Evolutionary conservation across 441 rosid genomes (phyloP).

Genomic region (Croton setiger): DNA sequence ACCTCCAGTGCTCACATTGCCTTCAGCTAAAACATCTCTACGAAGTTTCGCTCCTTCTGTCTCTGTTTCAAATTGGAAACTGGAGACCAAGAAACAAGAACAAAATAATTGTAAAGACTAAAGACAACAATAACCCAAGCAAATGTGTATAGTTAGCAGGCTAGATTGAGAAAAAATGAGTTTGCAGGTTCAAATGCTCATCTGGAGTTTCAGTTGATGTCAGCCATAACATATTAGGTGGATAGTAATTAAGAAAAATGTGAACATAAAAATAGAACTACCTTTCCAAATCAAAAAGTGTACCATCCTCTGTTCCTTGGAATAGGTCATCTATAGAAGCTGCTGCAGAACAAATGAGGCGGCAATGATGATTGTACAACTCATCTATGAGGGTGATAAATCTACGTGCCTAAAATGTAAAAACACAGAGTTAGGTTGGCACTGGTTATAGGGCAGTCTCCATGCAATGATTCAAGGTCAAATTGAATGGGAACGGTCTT

Average conservation of each 20-base stretch:
- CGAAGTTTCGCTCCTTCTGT: slow-evolving; percentile 76
- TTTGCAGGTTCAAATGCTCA: neutral
- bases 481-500: neutral
- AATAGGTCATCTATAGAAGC: slow-evolving; percentile 82
- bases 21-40: slow-evolving; percentile 71
- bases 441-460: neutral
- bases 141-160: neutral
- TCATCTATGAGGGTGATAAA: slow-evolving; percentile 92
- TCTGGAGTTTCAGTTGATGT: neutral
- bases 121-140: neutral
- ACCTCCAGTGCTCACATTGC: slow-evolving; percentile 63
- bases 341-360: slow-evolving; percentile 65
- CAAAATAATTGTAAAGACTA: neutral
- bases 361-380: slow-evolving; percentile 87
- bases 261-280: slow-evolving; percentile 15
- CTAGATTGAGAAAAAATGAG: neutral
- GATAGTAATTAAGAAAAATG: neutral
- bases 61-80: slow-evolving; percentile 95
- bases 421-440: slow-evolving; percentile 2
- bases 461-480: neutral
- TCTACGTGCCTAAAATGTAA: slow-evolving; percentile 72
- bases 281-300: slow-evolving; percentile 87
- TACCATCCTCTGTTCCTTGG: slow-evolving; percentile 95
- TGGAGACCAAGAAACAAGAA: slow-evolving; percentile 24
- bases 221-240: neutral